phyloP scores from a whole-genome alignment of 148 eudicot species.

The Fagopyrum tataricum region DNA sequence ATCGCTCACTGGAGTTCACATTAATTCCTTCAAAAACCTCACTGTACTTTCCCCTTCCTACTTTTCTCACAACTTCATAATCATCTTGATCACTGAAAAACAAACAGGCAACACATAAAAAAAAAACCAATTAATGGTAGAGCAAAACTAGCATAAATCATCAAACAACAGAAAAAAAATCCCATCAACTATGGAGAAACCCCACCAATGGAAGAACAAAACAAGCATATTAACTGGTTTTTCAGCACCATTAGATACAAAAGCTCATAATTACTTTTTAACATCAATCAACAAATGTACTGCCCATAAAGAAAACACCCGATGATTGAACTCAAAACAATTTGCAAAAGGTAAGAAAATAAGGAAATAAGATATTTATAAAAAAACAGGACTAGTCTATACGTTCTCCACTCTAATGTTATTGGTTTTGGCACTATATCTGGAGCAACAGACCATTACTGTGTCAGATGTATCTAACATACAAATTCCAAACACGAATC shows the following conservation, averaged over 20 bases:
- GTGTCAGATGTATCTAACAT: too few relatives aligned
- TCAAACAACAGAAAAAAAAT: background rate
- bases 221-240: background rate
- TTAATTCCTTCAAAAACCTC: constrained; percentile 95
- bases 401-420: background rate
- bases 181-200: background rate
- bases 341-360: background rate
- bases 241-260: background rate
- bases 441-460: too few relatives aligned
- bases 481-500: background rate
- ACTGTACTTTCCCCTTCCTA: constrained; percentile 97
- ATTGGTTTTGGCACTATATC: background rate
- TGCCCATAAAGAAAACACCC: background rate
- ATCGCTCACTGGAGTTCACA: constrained; percentile 68
- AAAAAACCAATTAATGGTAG: background rate
- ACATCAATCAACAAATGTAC: background rate
- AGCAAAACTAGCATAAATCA: background rate
- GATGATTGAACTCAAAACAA: background rate
- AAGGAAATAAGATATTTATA: too few relatives aligned
- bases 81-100: constrained; percentile 83
- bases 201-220: background rate
- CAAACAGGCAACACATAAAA: constrained; percentile 4
- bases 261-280: background rate
- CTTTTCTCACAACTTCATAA: constrained; percentile 95
- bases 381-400: too few relatives aligned